Evolutionary conservation across 495 filamentous ascomycete species (phyloP).

Genomic region (Paragyromitra xinjiangensis): DNA sequence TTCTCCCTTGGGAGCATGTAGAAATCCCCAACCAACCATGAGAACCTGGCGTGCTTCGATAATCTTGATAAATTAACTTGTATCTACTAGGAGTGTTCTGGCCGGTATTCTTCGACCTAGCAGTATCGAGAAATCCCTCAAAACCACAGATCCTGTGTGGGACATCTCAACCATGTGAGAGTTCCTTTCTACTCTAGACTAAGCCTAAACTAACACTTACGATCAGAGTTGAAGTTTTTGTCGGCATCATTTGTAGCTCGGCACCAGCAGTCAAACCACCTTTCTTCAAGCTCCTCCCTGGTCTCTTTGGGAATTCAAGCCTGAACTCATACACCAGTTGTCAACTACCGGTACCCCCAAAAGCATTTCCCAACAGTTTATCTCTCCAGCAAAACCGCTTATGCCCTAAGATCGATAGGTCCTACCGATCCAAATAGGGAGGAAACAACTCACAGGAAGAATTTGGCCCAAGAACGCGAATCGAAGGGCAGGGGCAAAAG

Average conservation of each 20-base stretch:
- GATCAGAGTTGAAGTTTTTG: conserved; percentile 18
- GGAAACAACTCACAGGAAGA: conserved; percentile 5
- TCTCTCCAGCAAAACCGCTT: not conserved
- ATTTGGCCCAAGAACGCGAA: conserved; percentile 14
- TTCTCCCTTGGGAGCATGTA: conserved; percentile 27
- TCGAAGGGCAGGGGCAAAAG: not conserved
- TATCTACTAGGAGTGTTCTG: not conserved
- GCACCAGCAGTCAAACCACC: conserved; percentile 25
- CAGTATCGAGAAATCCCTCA: not conserved
- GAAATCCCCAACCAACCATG: not conserved
- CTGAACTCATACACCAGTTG: not conserved
- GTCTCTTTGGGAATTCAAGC: conserved; percentile 1
- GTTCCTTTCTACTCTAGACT: no score
- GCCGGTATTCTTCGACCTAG: conserved; percentile 19
- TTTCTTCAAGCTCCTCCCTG: conserved; percentile 29
- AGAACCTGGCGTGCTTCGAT: not conserved
- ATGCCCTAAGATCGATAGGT: not conserved
- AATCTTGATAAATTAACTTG: not conserved
- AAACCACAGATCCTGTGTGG: conserved; percentile 8
- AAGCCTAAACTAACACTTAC: not conserved
- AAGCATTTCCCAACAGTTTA: not conserved
- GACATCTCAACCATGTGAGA: conserved; percentile 13
- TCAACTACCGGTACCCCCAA: not conserved
- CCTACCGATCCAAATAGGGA: not conserved
- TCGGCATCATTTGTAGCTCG: conserved; percentile 38